phyloP scores from a whole-genome alignment of 2,329 filamentous ascomycete species.

The Diaporthe aspalathi region DNA sequence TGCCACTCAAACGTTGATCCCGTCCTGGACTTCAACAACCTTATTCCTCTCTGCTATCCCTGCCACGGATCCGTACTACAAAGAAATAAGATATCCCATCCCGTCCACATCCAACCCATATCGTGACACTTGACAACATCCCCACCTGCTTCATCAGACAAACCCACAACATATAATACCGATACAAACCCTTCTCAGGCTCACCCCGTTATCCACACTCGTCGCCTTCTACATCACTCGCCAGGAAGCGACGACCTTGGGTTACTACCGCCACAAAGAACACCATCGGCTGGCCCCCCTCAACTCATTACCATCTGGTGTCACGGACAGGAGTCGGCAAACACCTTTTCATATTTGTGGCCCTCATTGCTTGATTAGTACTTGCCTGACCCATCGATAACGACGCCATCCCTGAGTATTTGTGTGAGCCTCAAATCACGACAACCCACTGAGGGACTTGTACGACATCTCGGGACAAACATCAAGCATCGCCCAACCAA shows the following conservation, averaged over 20 bases:
- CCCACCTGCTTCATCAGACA: constrained; percentile 32
- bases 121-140: constrained; percentile 24
- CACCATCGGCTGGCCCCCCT: not conserved
- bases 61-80: constrained; percentile 36
- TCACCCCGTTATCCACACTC: not conserved
- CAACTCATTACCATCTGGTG: not conserved
- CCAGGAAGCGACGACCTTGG: constrained; percentile 13
- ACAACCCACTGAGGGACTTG: constrained; percentile 26
- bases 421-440: constrained; percentile 12
- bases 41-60: constrained; percentile 39
- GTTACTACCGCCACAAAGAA: not conserved
- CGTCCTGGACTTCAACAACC: constrained; percentile 48
- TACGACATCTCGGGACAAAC: constrained; percentile 29
- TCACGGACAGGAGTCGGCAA: constrained; percentile 12
- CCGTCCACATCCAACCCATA: constrained; percentile 15
- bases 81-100: constrained; percentile 37
- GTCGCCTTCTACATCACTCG: not conserved
- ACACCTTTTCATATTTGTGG: constrained; percentile 29
- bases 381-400: constrained; percentile 27
- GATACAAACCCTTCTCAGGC: constrained; percentile 5
- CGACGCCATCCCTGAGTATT: not conserved
- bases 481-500: not conserved
- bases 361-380: constrained; percentile 31
- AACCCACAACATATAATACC: constrained; percentile 21
- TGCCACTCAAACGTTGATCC: constrained; percentile 55